Evolutionary conservation across 441 rosid species (phyloP), one percentile per base, ranked within the genome.

Genomic region (Populus hybrid): DNA sequence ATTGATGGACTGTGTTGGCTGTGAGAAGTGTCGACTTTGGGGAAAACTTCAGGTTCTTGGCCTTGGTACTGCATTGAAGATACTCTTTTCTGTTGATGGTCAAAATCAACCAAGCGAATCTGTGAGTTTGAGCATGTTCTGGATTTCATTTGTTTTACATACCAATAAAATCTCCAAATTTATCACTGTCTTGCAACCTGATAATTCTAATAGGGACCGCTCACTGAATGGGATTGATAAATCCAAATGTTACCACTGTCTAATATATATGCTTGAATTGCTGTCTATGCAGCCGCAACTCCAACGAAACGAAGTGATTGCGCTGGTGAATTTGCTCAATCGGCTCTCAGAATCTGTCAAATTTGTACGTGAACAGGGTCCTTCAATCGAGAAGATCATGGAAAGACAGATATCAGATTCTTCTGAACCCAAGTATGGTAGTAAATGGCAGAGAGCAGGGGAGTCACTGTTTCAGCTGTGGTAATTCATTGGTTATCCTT

Each of bases 21-120:
- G 98, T 82, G 98, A 94, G 90, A 94, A 92, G 84, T 91, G 97
- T 73, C 87, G 95, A 73, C 88, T 94, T 66, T 94, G 98, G 98
- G 97, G 97, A 75, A 91, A 94, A 82, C 95, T 94, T 81, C 95
- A 94, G 88, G 85, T 90, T 90, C 93, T 89, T 34, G 94, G 95
- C 30, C 94, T 90, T 61, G 97, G 95, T 70, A 91, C 95, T 35
- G 97, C 95, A 68, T 72, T 92, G 73, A 91, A 94, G 81, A 91
- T 92, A 85, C 87, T 95, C 20, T 94, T 91, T 81, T 81, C 83
- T 23, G 80, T 63, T 38, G 70, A 81, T 65, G 80, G 71, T 5
- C 46, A 6, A 38, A 64, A 76, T 3, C 67, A 63, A 2, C 32
- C 35, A 32, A 94, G 50, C 46, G 80, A 81, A 74, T 69, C 42